These are phyloP conservation scores for Xylaria multiplex DNA, from an alignment of 2,329 filamentous ascomycete species.

Conservation along the genomic window DNA sequence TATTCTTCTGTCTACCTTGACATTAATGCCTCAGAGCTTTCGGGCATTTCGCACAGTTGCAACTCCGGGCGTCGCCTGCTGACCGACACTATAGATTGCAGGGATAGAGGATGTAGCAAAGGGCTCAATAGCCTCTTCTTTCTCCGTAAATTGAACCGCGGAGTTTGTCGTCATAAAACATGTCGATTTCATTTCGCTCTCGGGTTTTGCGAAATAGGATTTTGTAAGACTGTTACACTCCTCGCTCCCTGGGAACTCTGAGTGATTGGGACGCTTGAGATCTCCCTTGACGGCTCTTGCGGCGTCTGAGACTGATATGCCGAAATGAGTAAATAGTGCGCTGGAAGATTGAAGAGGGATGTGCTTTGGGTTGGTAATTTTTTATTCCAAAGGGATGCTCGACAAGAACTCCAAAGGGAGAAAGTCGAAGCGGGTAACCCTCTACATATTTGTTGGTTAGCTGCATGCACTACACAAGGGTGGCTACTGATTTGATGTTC, in stretches of 20 bases:
- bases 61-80: not conserved
- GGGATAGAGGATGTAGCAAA: not conserved
- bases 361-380: no score
- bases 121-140: conserved; percentile 26
- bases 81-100: not conserved
- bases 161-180: conserved; percentile 35
- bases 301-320: not conserved
- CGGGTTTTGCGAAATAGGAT: conserved; percentile 36
- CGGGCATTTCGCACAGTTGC: not conserved
- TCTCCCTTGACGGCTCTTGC: conserved; percentile 2
- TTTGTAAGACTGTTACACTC: conserved; percentile 30
- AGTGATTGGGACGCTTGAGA: conserved; percentile 19
- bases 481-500: no score
- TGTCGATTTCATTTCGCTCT: conserved; percentile 34
- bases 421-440: no score
- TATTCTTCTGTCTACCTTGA: conserved; percentile 19
- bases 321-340: not conserved
- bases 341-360: no score
- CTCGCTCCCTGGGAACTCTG: conserved; percentile 18
- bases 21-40: not conserved
- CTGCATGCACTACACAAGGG: no score
- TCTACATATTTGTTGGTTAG: no score
- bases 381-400: no score
- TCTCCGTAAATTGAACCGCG: conserved; percentile 28
- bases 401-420: no score